A percentile compares a stretch with the other conserved stretches of the same genome.
Conservation (phyloP, 352 stramenopile genomes). For the Halophytophthora batemanensis region DNA sequence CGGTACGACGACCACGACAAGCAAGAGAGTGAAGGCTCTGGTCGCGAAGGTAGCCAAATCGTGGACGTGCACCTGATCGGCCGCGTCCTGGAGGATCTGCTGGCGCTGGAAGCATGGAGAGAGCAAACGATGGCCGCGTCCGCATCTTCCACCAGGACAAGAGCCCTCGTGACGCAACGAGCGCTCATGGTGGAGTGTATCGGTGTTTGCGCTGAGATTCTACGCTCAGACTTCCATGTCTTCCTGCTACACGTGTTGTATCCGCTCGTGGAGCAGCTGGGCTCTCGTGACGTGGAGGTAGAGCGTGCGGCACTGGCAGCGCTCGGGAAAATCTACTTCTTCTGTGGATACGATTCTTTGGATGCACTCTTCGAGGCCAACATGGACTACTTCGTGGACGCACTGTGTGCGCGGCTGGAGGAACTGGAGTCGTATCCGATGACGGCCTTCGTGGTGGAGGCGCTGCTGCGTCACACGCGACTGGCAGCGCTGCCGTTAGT, state of each 20-base stretch:
- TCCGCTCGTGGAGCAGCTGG: constrained; percentile 82
- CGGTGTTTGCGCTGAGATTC: constrained; percentile 67
- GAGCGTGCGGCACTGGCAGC: constrained; percentile 66
- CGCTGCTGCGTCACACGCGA: constrained; percentile 54
- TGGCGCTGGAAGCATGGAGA: constrained; percentile 45
- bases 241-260: constrained; percentile 78
- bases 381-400: constrained; percentile 89
- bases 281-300: constrained; percentile 51
- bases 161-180: constrained; percentile 34
- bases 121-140: constrained; percentile 10
- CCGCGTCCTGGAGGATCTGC: constrained; percentile 71
- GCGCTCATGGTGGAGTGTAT: constrained; percentile 75
- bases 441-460: constrained; percentile 76
- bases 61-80: constrained; percentile 66
- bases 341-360: constrained; percentile 50
- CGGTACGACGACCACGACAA: constrained; percentile 1
- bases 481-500: constrained; percentile 71
- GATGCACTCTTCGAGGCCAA: constrained; percentile 72
- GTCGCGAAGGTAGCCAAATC: background rate
- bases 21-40: background rate
- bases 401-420: constrained; percentile 64
- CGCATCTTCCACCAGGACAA: constrained; percentile 4
- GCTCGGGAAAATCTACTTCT: constrained; percentile 65
- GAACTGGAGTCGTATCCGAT: constrained; percentile 68
- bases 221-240: constrained; percentile 41